Base-by-base conservation (phyloP, 352 stramenopile genomes). In the Globisporangium lucens region DNA sequence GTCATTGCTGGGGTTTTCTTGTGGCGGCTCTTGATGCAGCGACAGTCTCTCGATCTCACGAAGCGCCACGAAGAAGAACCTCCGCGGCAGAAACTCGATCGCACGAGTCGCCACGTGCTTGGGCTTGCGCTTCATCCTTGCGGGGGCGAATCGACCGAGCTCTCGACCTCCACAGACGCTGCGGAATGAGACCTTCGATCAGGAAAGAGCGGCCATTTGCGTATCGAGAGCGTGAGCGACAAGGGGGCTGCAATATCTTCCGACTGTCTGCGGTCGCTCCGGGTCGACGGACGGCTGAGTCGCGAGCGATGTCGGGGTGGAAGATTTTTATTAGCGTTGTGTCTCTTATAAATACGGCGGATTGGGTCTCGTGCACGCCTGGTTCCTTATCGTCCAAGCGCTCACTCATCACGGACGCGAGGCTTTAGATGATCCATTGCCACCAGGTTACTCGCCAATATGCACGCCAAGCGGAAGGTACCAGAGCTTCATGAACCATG, bases 41-140 rank as follows among this genome's bases (percentile, higher is more conserved):
- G 56, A 76, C 47, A 63, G 66, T 15, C 61, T 67, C 10, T 67
- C 60, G 36, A 73, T 76, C 47, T 89, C 80, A 9, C 63, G 76
- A 41, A 85, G 36, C 3, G 87, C 62, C 33, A 89, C 57, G 8
- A 90, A 75, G 66, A 81, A 92, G 57, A 92, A 90, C 35, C 70
- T 65, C 46, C 57, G 51, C 0, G 80, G 76, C 13, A 86, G 62
- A 60, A 92, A 89, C 71, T 89, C 84, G 51, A 92, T 89, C 1
- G 82, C 73, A 3, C 63, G 67, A 8, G 78, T 61, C 15, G 74
- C 61, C 12, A 83, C 61, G 47, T 61, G 61, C 30, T 58, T 60
- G 10, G 81, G 63, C 13, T 72, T 73, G 61, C 76, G 76, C 71
- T 82, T 90, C 84, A 92, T 92, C 12, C 27, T 51, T 2, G 12